Evolutionary conservation across 768 basidiomycete species (phyloP).

Genomic region (Rhizopogon roseolus): DNA sequence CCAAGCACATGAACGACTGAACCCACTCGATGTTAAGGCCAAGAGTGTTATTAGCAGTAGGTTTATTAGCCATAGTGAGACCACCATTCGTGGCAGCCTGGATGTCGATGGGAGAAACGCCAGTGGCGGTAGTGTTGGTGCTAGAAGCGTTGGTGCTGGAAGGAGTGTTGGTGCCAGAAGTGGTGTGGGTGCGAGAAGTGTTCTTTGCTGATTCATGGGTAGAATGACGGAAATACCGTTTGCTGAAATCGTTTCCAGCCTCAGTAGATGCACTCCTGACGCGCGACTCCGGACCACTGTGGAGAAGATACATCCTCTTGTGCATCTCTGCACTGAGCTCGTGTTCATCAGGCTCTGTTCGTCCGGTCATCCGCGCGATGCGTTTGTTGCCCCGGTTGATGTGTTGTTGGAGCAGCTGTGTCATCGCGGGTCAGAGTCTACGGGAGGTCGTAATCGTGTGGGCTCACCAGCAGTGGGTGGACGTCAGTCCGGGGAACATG

Average conservation of each 20-base stretch:
- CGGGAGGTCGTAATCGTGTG: not conserved
- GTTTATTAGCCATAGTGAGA: constrained; percentile 39
- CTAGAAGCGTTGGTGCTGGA: constrained; percentile 7
- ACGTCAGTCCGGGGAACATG: constrained; percentile 24
- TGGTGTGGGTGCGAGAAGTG: no score
- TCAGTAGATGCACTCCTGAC: not conserved
- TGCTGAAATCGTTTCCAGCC: constrained; percentile 6
- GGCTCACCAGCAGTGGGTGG: constrained; percentile 40
- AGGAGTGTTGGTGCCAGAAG: no score
- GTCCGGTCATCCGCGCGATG: constrained; percentile 65
- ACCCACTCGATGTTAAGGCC: constrained; percentile 69
- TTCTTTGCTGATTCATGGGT: constrained; percentile 1
- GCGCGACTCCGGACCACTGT: constrained; percentile 13
- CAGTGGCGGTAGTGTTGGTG: constrained; percentile 13
- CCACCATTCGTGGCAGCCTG: constrained; percentile 29
- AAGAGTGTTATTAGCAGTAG: constrained; percentile 48
- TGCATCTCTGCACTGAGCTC: constrained; percentile 41
- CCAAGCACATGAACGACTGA: not conserved
- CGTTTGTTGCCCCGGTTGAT: constrained; percentile 63
- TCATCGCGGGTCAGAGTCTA: not conserved
- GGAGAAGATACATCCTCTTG: constrained; percentile 36
- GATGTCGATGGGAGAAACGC: constrained; percentile 32
- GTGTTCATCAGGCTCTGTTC: constrained; percentile 41
- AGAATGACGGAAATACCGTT: constrained; percentile 7
- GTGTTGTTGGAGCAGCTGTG: constrained; percentile 63